phyloP scores from a whole-genome alignment of 1,139 yeast genomes.

The Saccharomycopsis crataegensis region DNA sequence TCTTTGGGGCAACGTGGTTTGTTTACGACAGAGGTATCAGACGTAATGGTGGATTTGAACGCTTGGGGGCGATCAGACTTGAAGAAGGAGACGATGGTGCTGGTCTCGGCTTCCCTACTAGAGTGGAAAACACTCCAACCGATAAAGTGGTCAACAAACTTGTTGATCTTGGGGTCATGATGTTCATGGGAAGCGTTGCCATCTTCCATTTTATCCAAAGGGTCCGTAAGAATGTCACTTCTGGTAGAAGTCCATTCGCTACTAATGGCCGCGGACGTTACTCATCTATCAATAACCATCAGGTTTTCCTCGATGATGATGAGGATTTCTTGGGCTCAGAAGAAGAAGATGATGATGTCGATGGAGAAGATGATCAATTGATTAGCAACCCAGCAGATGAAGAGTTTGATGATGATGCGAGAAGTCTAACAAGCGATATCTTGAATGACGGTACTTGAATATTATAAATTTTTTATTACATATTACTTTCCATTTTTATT shows the following conservation, averaged over 20 bases:
- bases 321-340: conserved; percentile 43
- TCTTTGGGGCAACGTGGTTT: conserved; percentile 56
- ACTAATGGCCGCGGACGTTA: conserved; percentile 34
- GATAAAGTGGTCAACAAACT: conserved; percentile 57
- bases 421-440: conserved; percentile 12
- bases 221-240: conserved; percentile 32
- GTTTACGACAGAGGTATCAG: conserved; percentile 77
- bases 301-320: conserved; percentile 37
- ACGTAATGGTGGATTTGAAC: conserved; percentile 71
- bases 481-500: too few relatives aligned
- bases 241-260: conserved; percentile 24
- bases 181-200: conserved; percentile 39
- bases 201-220: conserved; percentile 37
- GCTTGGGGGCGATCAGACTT: conserved; percentile 81
- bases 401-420: conserved; percentile 20
- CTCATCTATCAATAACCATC: conserved; percentile 40
- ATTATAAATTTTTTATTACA: too few relatives aligned
- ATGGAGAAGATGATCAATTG: conserved; percentile 29
- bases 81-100: conserved; percentile 54
- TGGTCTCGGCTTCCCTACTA: conserved; percentile 21
- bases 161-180: conserved; percentile 52
- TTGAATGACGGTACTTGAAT: not conserved
- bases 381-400: conserved; percentile 2
- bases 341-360: conserved; percentile 43
- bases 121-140: conserved; percentile 59